A percentile compares a stretch with the other conserved stretches of the same genome.
These are phyloP conservation scores for Entomortierella lignicola DNA, from an alignment of 192 early-diverging fungal species.

Conservation along the genomic window DNA sequence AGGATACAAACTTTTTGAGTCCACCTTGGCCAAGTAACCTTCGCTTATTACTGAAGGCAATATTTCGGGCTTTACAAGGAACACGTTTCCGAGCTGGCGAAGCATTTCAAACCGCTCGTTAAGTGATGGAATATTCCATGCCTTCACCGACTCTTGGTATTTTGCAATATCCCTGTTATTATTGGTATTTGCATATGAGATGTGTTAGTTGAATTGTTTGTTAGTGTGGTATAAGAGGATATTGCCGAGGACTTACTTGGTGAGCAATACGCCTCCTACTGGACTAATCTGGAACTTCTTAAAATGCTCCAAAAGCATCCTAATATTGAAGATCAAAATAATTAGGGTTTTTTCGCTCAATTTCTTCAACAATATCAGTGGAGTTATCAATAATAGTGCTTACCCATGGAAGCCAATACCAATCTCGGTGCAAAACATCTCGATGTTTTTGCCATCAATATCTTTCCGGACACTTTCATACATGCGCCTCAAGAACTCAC, in stretches of 20 bases:
- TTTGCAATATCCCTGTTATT: slow-evolving; percentile 91
- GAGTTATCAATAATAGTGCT: slow-evolving; percentile 22
- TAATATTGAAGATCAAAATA: slow-evolving; percentile 21
- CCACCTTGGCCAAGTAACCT: slow-evolving; percentile 84
- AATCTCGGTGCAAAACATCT: slow-evolving; percentile 81
- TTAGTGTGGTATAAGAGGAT: neutral
- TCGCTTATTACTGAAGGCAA: slow-evolving; percentile 89
- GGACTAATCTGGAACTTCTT: slow-evolving; percentile 89
- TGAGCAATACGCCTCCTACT: slow-evolving; percentile 87
- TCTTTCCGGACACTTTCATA: slow-evolving; percentile 66
- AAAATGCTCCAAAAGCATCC: slow-evolving; percentile 91
- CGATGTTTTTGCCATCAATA: slow-evolving; percentile 82
- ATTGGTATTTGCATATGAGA: too few relatives aligned
- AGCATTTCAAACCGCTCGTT: slow-evolving; percentile 91
- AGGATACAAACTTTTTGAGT: slow-evolving; percentile 82
- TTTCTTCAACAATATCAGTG: neutral
- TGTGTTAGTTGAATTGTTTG: too few relatives aligned
- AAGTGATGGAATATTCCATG: slow-evolving; percentile 79
- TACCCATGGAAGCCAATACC: slow-evolving; percentile 86
- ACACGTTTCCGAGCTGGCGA: slow-evolving; percentile 93
- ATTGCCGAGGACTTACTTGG: slow-evolving; percentile 84
- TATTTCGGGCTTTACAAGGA: slow-evolving; percentile 91
- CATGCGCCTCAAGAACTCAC: slow-evolving; percentile 80
- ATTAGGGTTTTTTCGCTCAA: neutral
- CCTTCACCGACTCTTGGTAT: slow-evolving; percentile 88